Conservation (phyloP, 2,329 filamentous ascomycete genomes). For the Canariomyces notabilis region DNA sequence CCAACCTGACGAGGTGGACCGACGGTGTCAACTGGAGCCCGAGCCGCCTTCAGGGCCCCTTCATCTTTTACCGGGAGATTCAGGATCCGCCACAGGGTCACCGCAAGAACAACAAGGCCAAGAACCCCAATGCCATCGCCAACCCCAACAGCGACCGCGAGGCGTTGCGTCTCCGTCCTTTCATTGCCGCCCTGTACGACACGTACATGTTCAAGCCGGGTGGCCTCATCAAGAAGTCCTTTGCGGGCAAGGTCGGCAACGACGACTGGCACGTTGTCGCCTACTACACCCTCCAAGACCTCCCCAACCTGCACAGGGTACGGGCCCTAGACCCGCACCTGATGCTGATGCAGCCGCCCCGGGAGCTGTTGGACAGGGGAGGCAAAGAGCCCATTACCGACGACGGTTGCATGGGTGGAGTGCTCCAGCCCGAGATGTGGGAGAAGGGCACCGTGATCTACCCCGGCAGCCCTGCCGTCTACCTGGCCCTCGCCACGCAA, state of each 20-base stretch:
- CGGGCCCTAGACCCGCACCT: background rate
- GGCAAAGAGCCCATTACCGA: background rate
- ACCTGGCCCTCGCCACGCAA: background rate
- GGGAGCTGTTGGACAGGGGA: background rate
- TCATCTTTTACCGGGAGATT: conserved; percentile 79
- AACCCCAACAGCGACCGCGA: conserved; percentile 25
- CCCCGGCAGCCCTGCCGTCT: too few relatives aligned
- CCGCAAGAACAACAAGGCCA: background rate
- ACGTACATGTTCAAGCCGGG: conserved; percentile 81
- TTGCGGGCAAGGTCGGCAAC: conserved; percentile 70
- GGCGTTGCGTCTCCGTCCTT: conserved; percentile 31
- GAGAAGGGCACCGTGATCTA: background rate
- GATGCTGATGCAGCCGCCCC: background rate
- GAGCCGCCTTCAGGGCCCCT: conserved; percentile 78
- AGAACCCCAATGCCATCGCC: conserved; percentile 21
- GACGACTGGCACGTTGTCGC: conserved; percentile 81
- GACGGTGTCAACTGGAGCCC: conserved; percentile 90
- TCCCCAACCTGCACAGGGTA: conserved; percentile 33
- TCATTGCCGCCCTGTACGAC: conserved; percentile 78
- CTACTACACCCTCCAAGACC: conserved; percentile 81
- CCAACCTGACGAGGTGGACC: conserved; percentile 91
- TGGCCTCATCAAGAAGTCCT: conserved; percentile 88
- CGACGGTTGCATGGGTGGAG: background rate
- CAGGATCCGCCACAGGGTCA: conserved; percentile 48
- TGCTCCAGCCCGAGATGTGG: background rate